Evolutionary conservation across 176 grass and related monocot genomes (phyloP), one percentile per base, ranked within the genome.

Genomic region (Bromus sterilis): DNA sequence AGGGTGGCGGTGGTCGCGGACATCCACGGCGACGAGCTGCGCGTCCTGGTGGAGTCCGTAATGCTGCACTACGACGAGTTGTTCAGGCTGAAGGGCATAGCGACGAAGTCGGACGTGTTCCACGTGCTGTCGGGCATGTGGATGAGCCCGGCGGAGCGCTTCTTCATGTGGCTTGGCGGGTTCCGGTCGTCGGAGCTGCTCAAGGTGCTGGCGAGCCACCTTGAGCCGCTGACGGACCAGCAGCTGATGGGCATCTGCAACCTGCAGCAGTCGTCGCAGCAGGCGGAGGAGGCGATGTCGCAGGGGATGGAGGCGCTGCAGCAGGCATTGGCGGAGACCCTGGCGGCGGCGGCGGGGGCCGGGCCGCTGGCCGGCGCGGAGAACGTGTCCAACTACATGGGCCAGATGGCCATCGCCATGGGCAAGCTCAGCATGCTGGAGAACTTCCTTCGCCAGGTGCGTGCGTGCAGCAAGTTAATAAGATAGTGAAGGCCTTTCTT

Each of bases 131-230:
- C 96, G 0, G 96, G 93, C 44, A 99, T 99, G 96, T 99, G 96
- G 96, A 42, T 88, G 41, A 88, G 86, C 72, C 96, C 96, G 0
- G 96, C 91, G 1, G 96, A 99, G 80, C 89, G 96, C 2, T 93
- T 94, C 73, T 99, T 99, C 85, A 95, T 99, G 96, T 99, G 93
- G 96, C 82, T 99, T 11, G 96, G 96, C 12, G 96, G 91, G 20
- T 95, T 95, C 73, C 90, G 92, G 2, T 88, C 96, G 8, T 98
- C 96, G 21, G 96, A 98, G 40, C 85, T 98, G 31, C 84, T 98
- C 20, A 91, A 89, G 90, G 92, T n/a, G n/a, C 51, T 98, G 1
- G 90, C 83, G 4, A 81, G 78, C 31, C 93, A 88, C 18, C 88
- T 91, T 21, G 93, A 93, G 74, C 87, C 84, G 15, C 86, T 95